phyloP scores from a whole-genome alignment of 2,329 filamentous ascomycete genomes.

The Dothiorella sarmentorum region DNA sequence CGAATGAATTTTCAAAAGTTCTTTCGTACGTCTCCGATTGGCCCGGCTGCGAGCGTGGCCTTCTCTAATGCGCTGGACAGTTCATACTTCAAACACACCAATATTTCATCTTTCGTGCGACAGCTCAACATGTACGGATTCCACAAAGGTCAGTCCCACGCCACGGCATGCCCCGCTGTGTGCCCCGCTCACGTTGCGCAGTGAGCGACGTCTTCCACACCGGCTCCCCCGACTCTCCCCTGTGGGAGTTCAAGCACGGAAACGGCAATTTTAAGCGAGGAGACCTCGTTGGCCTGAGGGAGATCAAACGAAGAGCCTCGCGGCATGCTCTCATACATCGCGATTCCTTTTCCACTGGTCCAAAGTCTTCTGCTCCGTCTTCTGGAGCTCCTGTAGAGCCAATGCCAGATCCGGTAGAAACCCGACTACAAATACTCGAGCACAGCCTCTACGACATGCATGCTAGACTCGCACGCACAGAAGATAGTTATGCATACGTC shows the following conservation, averaged over 20 bases:
- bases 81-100: slow-evolving; percentile 99
- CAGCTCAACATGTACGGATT: slow-evolving; percentile 99
- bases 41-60: slow-evolving; percentile 19
- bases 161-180: not conserved
- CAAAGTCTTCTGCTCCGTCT: slow-evolving; percentile 71
- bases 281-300: slow-evolving; percentile 82
- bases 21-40: slow-evolving; percentile 68
- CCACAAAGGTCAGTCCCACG: slow-evolving; percentile 73
- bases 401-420: slow-evolving; percentile 74
- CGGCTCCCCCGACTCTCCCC: slow-evolving; percentile 82
- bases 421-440: slow-evolving; percentile 71
- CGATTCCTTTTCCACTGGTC: slow-evolving; percentile 72
- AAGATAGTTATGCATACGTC: slow-evolving; percentile 77
- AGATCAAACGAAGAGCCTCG: slow-evolving; percentile 93
- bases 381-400: slow-evolving; percentile 82
- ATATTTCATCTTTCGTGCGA: slow-evolving; percentile 96
- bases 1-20: slow-evolving; percentile 96
- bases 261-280: slow-evolving; percentile 96
- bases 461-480: slow-evolving; percentile 70
- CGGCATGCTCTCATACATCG: slow-evolving; percentile 89
- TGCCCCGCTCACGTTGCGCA: slow-evolving; percentile 37
- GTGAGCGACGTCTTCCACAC: slow-evolving; percentile 99
- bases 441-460: slow-evolving; percentile 79
- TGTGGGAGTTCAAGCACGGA: slow-evolving; percentile 99
- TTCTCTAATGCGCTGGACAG: slow-evolving; percentile 44